A percentile compares a stretch with the other conserved stretches of the same genome.
Conservation (phyloP, 495 filamentous ascomycete species). For the Lineolata rhizophorae region DNA sequence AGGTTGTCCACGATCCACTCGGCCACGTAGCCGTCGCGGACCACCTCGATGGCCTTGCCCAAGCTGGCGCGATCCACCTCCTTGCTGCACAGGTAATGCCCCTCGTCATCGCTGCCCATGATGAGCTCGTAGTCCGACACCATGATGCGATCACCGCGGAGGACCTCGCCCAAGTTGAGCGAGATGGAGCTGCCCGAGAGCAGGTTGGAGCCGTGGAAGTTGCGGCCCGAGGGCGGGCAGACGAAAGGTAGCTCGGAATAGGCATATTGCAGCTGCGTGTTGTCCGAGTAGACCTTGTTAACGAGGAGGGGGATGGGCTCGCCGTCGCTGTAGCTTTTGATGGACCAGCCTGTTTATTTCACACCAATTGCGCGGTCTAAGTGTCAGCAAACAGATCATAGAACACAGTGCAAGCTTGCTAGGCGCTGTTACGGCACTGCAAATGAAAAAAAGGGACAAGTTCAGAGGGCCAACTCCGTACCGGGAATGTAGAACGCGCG, state of each 20-base stretch:
- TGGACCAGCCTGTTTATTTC: slow-evolving; percentile 30
- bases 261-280: slow-evolving; percentile 81
- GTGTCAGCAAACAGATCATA: no score
- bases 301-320: slow-evolving; percentile 74
- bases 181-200: slow-evolving; percentile 64
- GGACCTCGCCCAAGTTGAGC: slow-evolving; percentile 79
- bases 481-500: slow-evolving; percentile 1
- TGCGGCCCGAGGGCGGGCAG: slow-evolving; percentile 54
- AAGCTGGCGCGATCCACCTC: slow-evolving; percentile 42
- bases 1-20: slow-evolving; percentile 97
- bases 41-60: slow-evolving; percentile 48
- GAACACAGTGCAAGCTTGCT: no score
- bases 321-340: slow-evolving; percentile 59
- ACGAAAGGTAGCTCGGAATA: slow-evolving; percentile 88
- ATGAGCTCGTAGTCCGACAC: slow-evolving; percentile 70
- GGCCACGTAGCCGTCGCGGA: slow-evolving; percentile 66
- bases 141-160: slow-evolving; percentile 78
- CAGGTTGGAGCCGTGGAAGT: slow-evolving; percentile 45
- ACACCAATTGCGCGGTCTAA: no score
- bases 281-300: slow-evolving; percentile 89
- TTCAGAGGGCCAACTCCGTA: no score
- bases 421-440: no score
- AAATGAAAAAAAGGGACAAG: no score
- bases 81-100: slow-evolving; percentile 50
- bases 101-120: slow-evolving; percentile 63